These are phyloP conservation scores for Colletotrichum incanum DNA, from an alignment of 2,329 filamentous ascomycete species.

Conservation along the genomic window DNA sequence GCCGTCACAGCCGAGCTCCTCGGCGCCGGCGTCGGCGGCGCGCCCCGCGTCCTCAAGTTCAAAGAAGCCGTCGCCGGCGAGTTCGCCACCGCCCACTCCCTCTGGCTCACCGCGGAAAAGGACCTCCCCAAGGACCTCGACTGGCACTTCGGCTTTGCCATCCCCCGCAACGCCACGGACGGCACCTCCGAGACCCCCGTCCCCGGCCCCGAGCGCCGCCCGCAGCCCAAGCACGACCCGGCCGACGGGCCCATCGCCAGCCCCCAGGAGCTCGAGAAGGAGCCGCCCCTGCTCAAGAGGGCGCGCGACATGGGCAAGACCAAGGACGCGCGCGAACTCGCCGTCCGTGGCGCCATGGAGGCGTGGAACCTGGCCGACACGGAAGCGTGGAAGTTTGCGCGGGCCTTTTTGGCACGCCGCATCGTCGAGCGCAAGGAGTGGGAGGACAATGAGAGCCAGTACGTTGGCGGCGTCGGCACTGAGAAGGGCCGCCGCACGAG, in stretches of 20 bases:
- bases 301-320: conserved; percentile 63
- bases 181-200: conserved; percentile 71
- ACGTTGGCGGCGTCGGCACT: conserved; percentile 73
- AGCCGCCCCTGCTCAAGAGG: conserved; percentile 67
- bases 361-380: conserved; percentile 81
- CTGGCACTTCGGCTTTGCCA: conserved; percentile 90
- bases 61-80: conserved; percentile 87
- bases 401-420: conserved; percentile 76
- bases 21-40: conserved; percentile 73
- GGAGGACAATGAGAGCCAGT: conserved; percentile 79
- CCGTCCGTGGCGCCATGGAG: conserved; percentile 70
- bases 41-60: conserved; percentile 78
- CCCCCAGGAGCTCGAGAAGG: conserved; percentile 67
- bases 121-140: conserved; percentile 80
- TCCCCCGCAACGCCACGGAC: conserved; percentile 73
- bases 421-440: conserved; percentile 76
- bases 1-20: conserved; percentile 80
- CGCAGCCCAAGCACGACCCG: conserved; percentile 64
- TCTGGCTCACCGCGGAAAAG: conserved; percentile 86
- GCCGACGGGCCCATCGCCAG: conserved; percentile 66
- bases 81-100: conserved; percentile 72
- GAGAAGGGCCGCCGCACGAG: conserved; percentile 58
- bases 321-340: conserved; percentile 60
- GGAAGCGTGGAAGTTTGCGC: conserved; percentile 83
- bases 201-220: conserved; percentile 70